phyloP scores from a whole-genome alignment of 257 asterid species.

The Penstemon eatonii region DNA sequence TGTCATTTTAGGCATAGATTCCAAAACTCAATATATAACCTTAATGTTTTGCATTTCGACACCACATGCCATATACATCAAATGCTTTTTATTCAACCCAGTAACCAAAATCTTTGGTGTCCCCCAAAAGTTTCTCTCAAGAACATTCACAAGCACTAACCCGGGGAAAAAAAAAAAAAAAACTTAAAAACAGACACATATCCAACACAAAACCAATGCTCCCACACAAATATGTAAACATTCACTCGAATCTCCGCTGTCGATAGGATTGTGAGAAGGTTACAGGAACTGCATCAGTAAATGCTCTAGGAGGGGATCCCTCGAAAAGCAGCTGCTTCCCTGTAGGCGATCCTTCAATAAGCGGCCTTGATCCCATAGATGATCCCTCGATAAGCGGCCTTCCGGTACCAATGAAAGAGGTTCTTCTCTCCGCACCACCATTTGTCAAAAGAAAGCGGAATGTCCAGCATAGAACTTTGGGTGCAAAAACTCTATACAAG shows the following conservation, averaged over 20 bases:
- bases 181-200: conserved; percentile 1
- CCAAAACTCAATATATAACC: too few species aligned
- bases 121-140: background rate
- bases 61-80: background rate
- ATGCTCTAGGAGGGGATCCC: conserved; percentile 37
- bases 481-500: conserved; percentile 74
- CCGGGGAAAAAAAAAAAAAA: background rate
- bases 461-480: conserved; percentile 77
- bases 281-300: conserved; percentile 28
- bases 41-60: too few species aligned
- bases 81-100: conserved; percentile 15
- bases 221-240: background rate
- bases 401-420: conserved; percentile 80
- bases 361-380: conserved; percentile 32
- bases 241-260: conserved; percentile 44
- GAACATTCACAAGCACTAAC: background rate
- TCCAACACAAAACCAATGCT: background rate
- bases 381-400: conserved; percentile 55
- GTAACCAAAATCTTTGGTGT: conserved; percentile 13
- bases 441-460: conserved; percentile 55
- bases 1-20: too few species aligned
- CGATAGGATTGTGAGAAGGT: conserved; percentile 29
- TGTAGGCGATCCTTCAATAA: conserved; percentile 32
- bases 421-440: conserved; percentile 43
- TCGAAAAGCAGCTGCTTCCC: conserved; percentile 32